Conservation (phyloP, 805 yeast genomes). For the Candida parachauliodes region DNA sequence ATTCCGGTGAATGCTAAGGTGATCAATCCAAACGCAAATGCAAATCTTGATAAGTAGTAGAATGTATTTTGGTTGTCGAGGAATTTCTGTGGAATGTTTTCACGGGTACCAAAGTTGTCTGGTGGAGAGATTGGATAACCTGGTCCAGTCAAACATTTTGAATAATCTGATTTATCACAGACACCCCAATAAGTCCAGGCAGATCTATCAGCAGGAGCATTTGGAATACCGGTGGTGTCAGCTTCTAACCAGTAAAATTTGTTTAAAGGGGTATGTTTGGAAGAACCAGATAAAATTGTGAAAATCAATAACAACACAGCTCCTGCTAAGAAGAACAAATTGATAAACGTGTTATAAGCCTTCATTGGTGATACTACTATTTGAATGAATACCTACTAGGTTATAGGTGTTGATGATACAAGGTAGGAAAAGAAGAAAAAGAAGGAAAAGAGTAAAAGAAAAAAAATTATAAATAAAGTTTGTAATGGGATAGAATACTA, state of each 20-base stretch:
- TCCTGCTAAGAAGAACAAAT: constrained; percentile 40
- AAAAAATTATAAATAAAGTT: too few relatives aligned
- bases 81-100: constrained; percentile 53
- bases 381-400: too few relatives aligned
- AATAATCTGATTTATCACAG: constrained; percentile 57
- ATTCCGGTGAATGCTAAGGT: constrained; percentile 62
- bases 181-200: constrained; percentile 79
- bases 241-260: constrained; percentile 79
- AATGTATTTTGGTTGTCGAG: constrained; percentile 51
- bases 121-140: constrained; percentile 86
- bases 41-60: constrained; percentile 63
- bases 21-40: constrained; percentile 59
- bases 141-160: constrained; percentile 51
- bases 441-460: not conserved
- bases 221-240: constrained; percentile 54
- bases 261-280: constrained; percentile 55
- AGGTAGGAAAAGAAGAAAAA: not conserved
- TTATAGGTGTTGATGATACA: not conserved
- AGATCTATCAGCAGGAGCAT: constrained; percentile 52
- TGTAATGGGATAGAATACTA: too few relatives aligned
- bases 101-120: constrained; percentile 58
- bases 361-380: constrained; percentile 20
- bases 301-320: constrained; percentile 46
- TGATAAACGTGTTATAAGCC: constrained; percentile 27
- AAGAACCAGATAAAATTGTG: constrained; percentile 64